Base-by-base conservation (phyloP, 1,139 yeast genomes). In the Ogataea hybrid region DNA sequence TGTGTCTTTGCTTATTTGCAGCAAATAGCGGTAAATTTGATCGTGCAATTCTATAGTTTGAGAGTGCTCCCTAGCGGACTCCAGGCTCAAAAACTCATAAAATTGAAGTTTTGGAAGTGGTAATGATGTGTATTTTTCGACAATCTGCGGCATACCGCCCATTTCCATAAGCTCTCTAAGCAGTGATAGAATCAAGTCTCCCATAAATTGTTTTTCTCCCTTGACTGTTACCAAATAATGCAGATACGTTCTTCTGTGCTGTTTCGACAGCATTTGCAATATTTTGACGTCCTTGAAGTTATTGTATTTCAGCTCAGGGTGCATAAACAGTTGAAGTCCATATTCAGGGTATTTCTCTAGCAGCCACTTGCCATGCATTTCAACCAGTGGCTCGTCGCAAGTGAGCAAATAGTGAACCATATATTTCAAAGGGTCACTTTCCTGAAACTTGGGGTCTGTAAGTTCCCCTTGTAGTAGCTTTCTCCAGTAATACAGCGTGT, bases 301-400 rank as follows among this genome's bases (percentile, higher is more conserved):
- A 28, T 57, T 37, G 10, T 57, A 49, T 11, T 40, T 50, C 49
- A 61, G 28, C 15, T 48, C 46, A 4, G 49, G 37, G 31, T 42
- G 63, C 18, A 59, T 65, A 39, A 75, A 62, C 10, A 76, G 59
- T 21, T 58, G 57, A 15, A 74, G 53, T 0, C 77, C 81, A 25
- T 54, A 54, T 20, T 61, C 54, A 0, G 77, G 73, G 42, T 63
- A 61, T 9, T 59, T 49, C 11, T 57, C 52, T 17, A 73, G 51
- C 9, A 76, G 54, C 78, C 79, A 73, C 30, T 68, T 50, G 2
- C 73, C 71, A 46, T 69, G 67, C 20, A 64, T 61, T 70, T 73
- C 68, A 6, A 74, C 62, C 14, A 67, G 44, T 2, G 57, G 61
- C 4, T 44, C 44, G 32, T 61, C 62, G 6, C 62, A 51, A 2